Base-by-base conservation (phyloP, 108 stramenopile species). In the Fragilariopsis cylindrus region DNA sequence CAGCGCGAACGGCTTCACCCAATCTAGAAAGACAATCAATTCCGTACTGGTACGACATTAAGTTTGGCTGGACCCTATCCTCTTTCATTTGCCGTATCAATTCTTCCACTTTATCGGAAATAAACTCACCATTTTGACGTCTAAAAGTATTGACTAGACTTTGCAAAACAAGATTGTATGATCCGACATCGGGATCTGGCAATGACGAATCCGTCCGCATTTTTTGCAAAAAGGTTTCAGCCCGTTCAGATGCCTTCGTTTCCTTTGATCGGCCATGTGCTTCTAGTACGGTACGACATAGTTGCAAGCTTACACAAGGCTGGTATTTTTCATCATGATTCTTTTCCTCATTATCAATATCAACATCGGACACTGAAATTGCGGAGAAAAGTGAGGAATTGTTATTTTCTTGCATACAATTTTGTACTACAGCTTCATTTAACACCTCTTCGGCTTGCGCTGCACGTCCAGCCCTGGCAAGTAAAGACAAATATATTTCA, bases 161-260 rank as follows among this genome's bases (percentile, higher is more conserved):
- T 15, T 69, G 52, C 56, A 80, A 42, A 3, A 80, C 78, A 8
- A 85, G 71, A 60, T 90, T 88, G 73, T 77, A 87, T 18, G 65
- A 78, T 1, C 73, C 70, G 12, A 67, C 60, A 71, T 82, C 79
- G 3, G 90, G 91, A 43, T 62, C 7, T 12, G 78, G 79, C n/a
- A 79, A 48, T 7, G 42, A 6, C 4, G 19, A 6, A 19, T 69
- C 68, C 11, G 60, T 15, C 55, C 41, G 62, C 79, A 80, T 80
- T 64, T 74, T 46, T 21, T 18, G 42, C 48, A 80, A 44, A 40
- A 80, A 64, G 46, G 53, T 74, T 47, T 78, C 57, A 8, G 85
- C 82, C 16, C 54, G 64, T 63, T 81, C 68, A n/a, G 84, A 81
- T 3, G 72, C 71, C 44, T 50, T 66, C 8, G 72, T 42, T 48